Evolutionary conservation across 2,329 filamentous ascomycete genomes (phyloP), one percentile per base, ranked within the genome.

Genomic region (Scorias spongiosa): DNA sequence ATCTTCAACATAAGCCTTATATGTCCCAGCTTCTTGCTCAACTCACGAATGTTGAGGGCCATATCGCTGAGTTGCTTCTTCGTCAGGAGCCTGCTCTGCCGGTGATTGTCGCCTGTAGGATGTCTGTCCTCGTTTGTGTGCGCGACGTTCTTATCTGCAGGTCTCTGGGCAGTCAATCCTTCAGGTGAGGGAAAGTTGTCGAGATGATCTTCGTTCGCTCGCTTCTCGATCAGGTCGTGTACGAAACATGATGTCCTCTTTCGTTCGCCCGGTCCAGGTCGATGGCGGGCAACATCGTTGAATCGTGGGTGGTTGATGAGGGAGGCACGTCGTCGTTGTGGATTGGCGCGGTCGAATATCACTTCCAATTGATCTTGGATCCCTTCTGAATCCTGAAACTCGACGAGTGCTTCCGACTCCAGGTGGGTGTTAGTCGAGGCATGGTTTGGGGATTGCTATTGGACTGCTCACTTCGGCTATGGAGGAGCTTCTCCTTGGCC

Each of bases 21-120:
- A 62, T 80, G 87, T 42, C 85, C 84, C 46, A 96, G 66, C 47
- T 84, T 81, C 57, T 93, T 83, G 28, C 84, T 89, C 46, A 98
- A 68, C 63, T 95, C 86, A 40, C 91, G 74, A 46, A 96, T 91
- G 20, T 89, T 88, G 78, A 89, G 88, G 0, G 89, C 88, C 89
- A 98, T 96, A 55, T 96, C 91, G 11, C 83, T 87, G 37, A 98
- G 71, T 63, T 98, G 86, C 61, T 84, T 87, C 68, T 96, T 96
- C 1, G 88, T 95, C 52, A 96, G 71, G 41, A 95, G 75, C n/a
- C 89, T 75, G 46, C 76, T 80, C 45, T 78, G 69, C 14, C 71
- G 66, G 20, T 63, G 60, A 17, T 57, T 54, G 17, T 44, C 40
- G 18, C 44, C 54, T n/a, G 60, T 55, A 14, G 55, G 48, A 7